These are phyloP conservation scores for Prunus mume DNA, from an alignment of 306 rosid species.

Conservation along the genomic window DNA sequence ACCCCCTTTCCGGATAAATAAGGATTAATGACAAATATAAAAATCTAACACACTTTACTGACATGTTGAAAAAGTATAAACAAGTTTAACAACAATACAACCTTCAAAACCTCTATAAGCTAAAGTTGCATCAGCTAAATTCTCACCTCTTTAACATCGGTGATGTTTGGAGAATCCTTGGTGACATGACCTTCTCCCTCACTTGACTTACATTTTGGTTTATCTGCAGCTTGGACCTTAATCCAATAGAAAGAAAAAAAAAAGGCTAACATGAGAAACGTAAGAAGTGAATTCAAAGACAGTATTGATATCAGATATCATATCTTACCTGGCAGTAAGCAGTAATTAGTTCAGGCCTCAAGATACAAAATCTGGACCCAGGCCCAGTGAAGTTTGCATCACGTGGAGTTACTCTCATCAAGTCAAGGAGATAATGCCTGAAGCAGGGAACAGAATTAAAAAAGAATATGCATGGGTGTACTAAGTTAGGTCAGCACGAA, in stretches of 20 bases:
- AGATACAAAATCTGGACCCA: conserved; percentile 82
- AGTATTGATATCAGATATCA: conserved; percentile 2
- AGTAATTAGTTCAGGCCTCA: conserved; percentile 86
- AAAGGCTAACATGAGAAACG: conserved; percentile 24
- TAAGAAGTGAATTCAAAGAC: conserved; percentile 5
- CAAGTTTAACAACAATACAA: not conserved
- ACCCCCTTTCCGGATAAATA: not conserved
- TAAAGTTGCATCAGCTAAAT: conserved; percentile 13
- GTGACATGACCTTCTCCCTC: conserved; percentile 38
- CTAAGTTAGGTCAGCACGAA: not conserved
- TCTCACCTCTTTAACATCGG: conserved; percentile 45
- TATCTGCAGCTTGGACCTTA: conserved; percentile 65
- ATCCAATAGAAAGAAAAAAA: conserved; percentile 19
- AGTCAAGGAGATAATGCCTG: conserved; percentile 97
- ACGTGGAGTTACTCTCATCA: conserved; percentile 97
- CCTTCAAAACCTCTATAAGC: conserved; percentile 15
- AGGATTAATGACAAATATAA: not conserved
- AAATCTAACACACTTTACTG: not conserved
- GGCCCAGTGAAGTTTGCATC: conserved; percentile 89
- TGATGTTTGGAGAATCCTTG: conserved; percentile 36
- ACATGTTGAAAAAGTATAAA: not conserved
- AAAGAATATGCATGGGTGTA: not conserved
- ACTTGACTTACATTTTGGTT: conserved; percentile 45
- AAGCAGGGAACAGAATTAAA: conserved; percentile 10
- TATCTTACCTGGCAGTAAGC: conserved; percentile 73